Evolutionary conservation across 1,139 yeast genomes (phyloP).

Genomic region (Yamadazyma mexicana): DNA sequence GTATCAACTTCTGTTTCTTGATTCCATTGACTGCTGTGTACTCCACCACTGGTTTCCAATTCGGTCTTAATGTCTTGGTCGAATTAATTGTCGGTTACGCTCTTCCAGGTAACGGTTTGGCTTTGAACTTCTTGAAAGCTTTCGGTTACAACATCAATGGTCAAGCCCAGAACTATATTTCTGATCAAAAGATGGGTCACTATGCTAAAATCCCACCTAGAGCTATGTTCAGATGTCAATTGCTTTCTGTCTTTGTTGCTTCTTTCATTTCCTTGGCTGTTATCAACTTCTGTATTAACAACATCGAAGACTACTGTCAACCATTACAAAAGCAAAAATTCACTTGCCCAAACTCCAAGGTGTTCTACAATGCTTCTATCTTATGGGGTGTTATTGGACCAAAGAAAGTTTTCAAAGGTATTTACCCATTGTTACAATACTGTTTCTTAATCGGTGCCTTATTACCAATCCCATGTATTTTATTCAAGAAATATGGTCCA

Average conservation of each 20-base stretch:
- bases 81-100: conserved; percentile 65
- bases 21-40: conserved; percentile 56
- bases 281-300: conserved; percentile 4
- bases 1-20: conserved; percentile 53
- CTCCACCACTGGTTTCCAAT: conserved; percentile 52
- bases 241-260: conserved; percentile 42
- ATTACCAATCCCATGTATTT: conserved; percentile 43
- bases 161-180: conserved; percentile 59
- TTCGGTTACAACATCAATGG: conserved; percentile 60
- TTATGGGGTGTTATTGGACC: conserved; percentile 10
- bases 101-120: conserved; percentile 62
- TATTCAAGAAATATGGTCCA: conserved; percentile 38
- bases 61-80: conserved; percentile 59
- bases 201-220: conserved; percentile 62
- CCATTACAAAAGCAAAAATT: conserved; percentile 5
- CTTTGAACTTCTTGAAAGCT: conserved; percentile 59
- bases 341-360: conserved; percentile 7
- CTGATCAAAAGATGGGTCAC: conserved; percentile 61
- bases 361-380: conserved; percentile 7
- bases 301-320: conserved; percentile 5
- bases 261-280: conserved; percentile 38
- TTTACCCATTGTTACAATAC: conserved; percentile 49
- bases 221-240: conserved; percentile 59
- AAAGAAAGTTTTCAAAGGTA: conserved; percentile 5
- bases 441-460: conserved; percentile 57